phyloP scores from a whole-genome alignment of 805 yeast genomes.

The Candida qinlingensis region DNA sequence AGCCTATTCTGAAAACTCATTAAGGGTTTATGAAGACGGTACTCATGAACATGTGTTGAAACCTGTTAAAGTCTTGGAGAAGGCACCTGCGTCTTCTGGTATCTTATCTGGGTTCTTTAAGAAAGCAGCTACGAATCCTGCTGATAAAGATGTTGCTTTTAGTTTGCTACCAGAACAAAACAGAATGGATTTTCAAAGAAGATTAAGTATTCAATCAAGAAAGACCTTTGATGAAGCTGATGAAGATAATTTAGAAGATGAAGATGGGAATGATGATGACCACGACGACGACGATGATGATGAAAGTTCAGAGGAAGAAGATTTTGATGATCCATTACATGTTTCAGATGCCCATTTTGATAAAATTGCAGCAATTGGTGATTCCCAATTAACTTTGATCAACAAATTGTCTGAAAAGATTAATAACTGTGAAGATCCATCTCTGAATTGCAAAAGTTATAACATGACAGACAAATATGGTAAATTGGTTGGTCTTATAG shows the following conservation, averaged over 20 bases:
- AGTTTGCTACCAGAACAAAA: slow-evolving; percentile 26
- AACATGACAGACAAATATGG: slow-evolving; percentile 45
- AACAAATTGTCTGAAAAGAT: slow-evolving; percentile 43
- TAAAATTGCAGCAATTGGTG: slow-evolving; percentile 40
- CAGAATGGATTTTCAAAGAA: slow-evolving; percentile 23
- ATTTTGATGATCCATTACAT: neutral
- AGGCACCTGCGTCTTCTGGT: slow-evolving; percentile 15
- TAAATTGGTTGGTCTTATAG: slow-evolving; percentile 51
- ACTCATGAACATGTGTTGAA: slow-evolving; percentile 22
- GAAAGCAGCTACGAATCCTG: slow-evolving; percentile 10
- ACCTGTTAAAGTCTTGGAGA: slow-evolving; percentile 20
- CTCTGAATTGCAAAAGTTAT: slow-evolving; percentile 22
- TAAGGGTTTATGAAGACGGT: slow-evolving; percentile 20
- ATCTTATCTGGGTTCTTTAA: slow-evolving; percentile 22
- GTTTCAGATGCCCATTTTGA: slow-evolving; percentile 9
- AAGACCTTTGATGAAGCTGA: slow-evolving; percentile 18
- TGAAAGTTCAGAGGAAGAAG: slow-evolving; percentile 6
- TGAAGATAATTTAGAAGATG: slow-evolving; percentile 9
- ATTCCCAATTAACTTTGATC: slow-evolving; percentile 42
- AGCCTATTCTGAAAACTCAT: slow-evolving; percentile 11
- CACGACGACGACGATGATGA: slow-evolving; percentile 6
- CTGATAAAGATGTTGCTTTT: slow-evolving; percentile 19
- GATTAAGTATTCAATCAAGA: slow-evolving; percentile 25
- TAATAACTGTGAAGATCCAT: slow-evolving; percentile 29
- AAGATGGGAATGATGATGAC: slow-evolving; percentile 5